Conservation (phyloP, 2,329 filamentous ascomycete species). For the Claviceps arundinis region DNA sequence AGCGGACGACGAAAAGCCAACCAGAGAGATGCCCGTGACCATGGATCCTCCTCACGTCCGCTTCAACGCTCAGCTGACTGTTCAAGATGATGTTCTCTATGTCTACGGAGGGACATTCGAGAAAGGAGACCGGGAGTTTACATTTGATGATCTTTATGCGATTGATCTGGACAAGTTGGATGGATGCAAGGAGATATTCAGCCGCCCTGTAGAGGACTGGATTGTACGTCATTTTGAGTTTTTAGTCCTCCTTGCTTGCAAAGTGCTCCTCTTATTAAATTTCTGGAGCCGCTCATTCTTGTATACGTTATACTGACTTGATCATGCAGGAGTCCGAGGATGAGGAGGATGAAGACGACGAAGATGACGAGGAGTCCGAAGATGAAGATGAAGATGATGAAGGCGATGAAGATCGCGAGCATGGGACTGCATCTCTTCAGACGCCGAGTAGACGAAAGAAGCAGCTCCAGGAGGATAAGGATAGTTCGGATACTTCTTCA, state of each 20-base stretch:
- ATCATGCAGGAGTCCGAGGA: conserved; percentile 40
- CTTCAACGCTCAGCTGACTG: conserved; percentile 82
- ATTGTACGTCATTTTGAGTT: conserved; percentile 31
- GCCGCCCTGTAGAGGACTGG: conserved; percentile 74
- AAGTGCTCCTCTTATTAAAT: neutral
- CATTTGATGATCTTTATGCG: conserved; percentile 88
- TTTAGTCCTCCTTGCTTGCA: conserved; percentile 2
- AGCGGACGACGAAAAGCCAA: conserved; percentile 42
- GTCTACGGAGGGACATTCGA: conserved; percentile 94
- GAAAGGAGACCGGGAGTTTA: conserved; percentile 87
- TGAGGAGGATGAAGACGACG: conserved; percentile 30
- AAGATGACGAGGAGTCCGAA: conserved; percentile 1
- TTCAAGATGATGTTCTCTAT: conserved; percentile 85
- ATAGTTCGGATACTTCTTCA: conserved; percentile 25
- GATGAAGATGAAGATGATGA: conserved; percentile 43
- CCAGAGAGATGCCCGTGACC: conserved; percentile 49
- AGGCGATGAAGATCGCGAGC: conserved; percentile 34
- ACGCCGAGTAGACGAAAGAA: conserved; percentile 45
- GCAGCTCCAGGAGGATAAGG: conserved; percentile 38
- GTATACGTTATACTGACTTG: neutral
- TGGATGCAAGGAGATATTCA: conserved; percentile 85
- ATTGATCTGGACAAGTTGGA: conserved; percentile 92
- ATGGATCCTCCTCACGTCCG: conserved; percentile 80
- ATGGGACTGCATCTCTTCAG: conserved; percentile 25
- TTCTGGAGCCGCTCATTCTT: neutral